Percentiles rank a stretch among this genome's conserved stretches.
These are phyloP conservation scores for Emiliania huxleyi DNA, from an alignment of 78 protist genomes.

Conservation along the genomic window DNA sequence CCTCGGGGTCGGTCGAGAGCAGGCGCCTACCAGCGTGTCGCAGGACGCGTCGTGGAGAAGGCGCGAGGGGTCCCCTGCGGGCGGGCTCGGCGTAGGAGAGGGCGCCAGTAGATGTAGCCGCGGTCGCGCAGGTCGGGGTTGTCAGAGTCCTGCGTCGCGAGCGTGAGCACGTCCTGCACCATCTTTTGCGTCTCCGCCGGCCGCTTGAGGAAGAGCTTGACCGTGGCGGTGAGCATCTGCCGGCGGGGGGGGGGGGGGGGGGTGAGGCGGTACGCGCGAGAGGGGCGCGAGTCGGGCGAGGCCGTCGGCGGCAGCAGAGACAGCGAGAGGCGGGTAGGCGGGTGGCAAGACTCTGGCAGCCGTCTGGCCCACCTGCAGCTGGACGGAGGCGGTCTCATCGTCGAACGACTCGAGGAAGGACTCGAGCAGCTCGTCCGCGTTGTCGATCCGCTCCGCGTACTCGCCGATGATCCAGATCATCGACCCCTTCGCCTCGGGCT, in stretches of 20 bases:
- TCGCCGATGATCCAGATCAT: conserved; percentile 99
- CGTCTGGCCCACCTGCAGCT: conserved; percentile 90
- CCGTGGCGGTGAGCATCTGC: conserved; percentile 91
- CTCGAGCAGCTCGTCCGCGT: conserved; percentile 92
- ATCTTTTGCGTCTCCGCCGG: conserved; percentile 89
- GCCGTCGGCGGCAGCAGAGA: too few species aligned
- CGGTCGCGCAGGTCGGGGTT: conserved; percentile 99
- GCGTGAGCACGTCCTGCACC: conserved; percentile 75
- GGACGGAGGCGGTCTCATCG: conserved; percentile 89
- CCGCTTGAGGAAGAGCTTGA: conserved; percentile 94
- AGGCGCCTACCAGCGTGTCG: too few species aligned
- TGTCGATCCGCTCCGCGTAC: conserved; percentile 97
- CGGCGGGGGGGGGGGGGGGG: not conserved
- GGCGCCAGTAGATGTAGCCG: conserved; percentile 98
- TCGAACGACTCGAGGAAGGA: conserved; percentile 84
- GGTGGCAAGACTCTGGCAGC: too few species aligned
- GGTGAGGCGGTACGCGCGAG: not conserved
- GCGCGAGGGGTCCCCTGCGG: too few species aligned
- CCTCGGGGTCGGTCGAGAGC: conserved; percentile 93
- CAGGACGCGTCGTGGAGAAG: too few species aligned
- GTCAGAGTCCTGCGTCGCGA: conserved; percentile 93
- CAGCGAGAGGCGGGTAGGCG: too few species aligned
- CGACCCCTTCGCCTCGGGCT: conserved; percentile 98
- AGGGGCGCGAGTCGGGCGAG: not conserved
- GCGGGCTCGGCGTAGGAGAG: too few species aligned